Evolutionary conservation across 768 basidiomycete genomes (phyloP), one percentile per base, ranked within the genome.

Genomic region (Tremella mesenterica): DNA sequence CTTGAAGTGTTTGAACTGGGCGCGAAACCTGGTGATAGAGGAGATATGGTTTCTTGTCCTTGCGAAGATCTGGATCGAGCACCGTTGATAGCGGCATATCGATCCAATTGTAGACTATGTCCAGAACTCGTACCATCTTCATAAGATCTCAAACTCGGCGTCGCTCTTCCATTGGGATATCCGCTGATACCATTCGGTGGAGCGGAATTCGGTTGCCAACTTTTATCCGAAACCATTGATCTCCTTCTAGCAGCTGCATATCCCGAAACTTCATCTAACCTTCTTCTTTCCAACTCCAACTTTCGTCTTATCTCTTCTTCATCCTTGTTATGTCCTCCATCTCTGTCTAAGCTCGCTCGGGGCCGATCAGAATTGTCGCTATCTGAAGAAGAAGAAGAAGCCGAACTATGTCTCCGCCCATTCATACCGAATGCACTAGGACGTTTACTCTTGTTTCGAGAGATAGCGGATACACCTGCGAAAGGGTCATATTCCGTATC

Each of bases 401-500:
- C 48, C 18, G 44, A 58, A 34, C 61, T 59, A 16, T 56, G 57
- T 38, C 53, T 58, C 27, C 61, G 44, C 25, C 56, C 55, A 44
- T 66, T 60, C 18, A 63, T 55, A 18, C 72, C 72, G 46, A 73
- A 73, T 8, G 70, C 72, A n/a, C 59, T 60, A 21, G 61, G 23
- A 30, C 63, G 51, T 30, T 55, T 54, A 23, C 57, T 66, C 44
- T 67, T 63, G n/a, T 59, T 61, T 29, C 69, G 27, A 14, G 61
- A 58, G 60, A 63, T 64, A 27, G 62, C 60, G 4, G 70, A 54
- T 6, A 73, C 67, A 27, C 63, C 63, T 29, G 53, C 61, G 49
- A 73, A 73, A 6, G 72, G 72, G 49, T 73, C 72, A 56, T 65
- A 73, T 45, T 73, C 72, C 28, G 67, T 69, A 63, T 73, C 72